phyloP scores from a whole-genome alignment of 169 alveolate species.

The Plasmodium sp. region DNA sequence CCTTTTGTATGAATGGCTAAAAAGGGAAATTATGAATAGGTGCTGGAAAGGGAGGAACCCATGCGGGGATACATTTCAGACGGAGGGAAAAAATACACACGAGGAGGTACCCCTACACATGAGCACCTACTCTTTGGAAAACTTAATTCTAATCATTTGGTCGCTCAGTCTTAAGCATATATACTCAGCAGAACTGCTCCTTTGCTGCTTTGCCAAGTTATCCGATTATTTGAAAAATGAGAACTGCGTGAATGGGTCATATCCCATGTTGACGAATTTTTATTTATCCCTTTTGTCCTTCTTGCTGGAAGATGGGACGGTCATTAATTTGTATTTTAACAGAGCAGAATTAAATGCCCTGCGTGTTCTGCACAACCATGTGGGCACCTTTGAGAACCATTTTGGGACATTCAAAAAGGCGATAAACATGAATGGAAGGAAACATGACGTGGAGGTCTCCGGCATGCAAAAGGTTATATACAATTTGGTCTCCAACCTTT shows the following conservation, averaged over 20 bases:
- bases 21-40: constrained; percentile 59
- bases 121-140: constrained; percentile 3
- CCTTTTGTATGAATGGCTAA: constrained; percentile 58
- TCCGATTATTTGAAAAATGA: background rate
- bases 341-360: constrained; percentile 46
- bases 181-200: constrained; percentile 63
- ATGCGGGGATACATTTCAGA: background rate
- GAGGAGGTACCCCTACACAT: background rate
- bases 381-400: background rate
- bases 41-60: background rate
- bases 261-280: constrained; percentile 46
- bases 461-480: constrained; percentile 54
- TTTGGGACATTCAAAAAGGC: constrained; percentile 11
- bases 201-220: constrained; percentile 24
- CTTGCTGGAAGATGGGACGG: constrained; percentile 10
- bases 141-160: constrained; percentile 44
- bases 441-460: constrained; percentile 39
- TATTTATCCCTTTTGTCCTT: constrained; percentile 51
- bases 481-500: background rate
- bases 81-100: background rate
- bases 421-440: constrained; percentile 59
- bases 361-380: constrained; percentile 8
- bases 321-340: constrained; percentile 58
- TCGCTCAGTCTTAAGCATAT: constrained; percentile 63
- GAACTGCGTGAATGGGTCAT: background rate